Conservation (phyloP, 345 rosid genomes). For the Populus tremula region DNA sequence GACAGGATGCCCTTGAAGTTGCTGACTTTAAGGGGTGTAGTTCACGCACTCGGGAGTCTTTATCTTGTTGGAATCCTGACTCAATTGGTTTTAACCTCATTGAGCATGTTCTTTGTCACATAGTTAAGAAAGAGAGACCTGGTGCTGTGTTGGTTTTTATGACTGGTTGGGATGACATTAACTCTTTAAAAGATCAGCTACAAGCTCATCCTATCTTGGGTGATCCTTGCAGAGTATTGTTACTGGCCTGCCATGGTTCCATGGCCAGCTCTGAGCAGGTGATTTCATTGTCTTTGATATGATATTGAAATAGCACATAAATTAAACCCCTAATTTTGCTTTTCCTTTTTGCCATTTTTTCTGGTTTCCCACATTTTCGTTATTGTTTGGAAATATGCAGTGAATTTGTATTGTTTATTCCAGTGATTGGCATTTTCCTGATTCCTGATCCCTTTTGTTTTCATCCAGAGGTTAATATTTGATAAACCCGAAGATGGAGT, state of each 20-base stretch:
- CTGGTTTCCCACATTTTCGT: neutral
- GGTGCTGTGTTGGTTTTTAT: slow-evolving; percentile 95
- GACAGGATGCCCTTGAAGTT: slow-evolving; percentile 74
- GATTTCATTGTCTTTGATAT: slow-evolving; percentile 7
- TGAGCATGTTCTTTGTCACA: slow-evolving; percentile 86
- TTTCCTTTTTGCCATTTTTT: neutral
- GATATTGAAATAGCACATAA: neutral
- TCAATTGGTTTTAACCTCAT: slow-evolving; percentile 95
- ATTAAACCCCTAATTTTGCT: neutral
- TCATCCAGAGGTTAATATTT: slow-evolving; percentile 82
- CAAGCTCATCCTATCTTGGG: slow-evolving; percentile 77
- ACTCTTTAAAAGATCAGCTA: slow-evolving; percentile 90
- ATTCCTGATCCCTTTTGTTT: slow-evolving; percentile 3
- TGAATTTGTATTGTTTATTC: slow-evolving; percentile 2
- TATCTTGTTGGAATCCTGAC: slow-evolving; percentile 94
- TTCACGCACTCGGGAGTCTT: slow-evolving; percentile 61
- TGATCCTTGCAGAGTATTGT: slow-evolving; percentile 71
- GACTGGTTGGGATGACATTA: slow-evolving; percentile 99
- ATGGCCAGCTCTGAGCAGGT: slow-evolving; percentile 99
- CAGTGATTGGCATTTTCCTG: slow-evolving; percentile 4
- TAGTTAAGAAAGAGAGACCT: slow-evolving; percentile 70
- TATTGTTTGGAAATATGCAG: neutral
- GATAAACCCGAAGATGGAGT: slow-evolving; percentile 89
- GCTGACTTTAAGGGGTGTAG: slow-evolving; percentile 66
- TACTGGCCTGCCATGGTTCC: slow-evolving; percentile 98